phyloP scores from a whole-genome alignment of 2,329 filamentous ascomycete species.

The Sphaerulina musiva region DNA sequence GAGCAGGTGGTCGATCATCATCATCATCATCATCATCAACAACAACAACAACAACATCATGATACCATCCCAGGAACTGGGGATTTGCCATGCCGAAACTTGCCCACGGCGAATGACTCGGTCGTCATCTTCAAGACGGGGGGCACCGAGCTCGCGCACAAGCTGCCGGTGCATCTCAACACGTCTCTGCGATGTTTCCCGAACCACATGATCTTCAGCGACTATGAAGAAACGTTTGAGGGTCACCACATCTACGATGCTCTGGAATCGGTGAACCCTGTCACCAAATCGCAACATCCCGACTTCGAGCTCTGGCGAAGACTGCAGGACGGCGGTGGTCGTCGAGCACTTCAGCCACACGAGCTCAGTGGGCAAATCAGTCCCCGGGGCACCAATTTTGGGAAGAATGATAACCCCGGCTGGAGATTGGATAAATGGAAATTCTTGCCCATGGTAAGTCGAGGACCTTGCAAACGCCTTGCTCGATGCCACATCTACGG shows the following conservation, averaged over 20 bases:
- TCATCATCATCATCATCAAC: too few species aligned
- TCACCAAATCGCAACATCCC: slow-evolving; percentile 16
- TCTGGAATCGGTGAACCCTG: slow-evolving; percentile 19
- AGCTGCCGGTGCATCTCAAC: slow-evolving; percentile 31
- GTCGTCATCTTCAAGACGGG: slow-evolving; percentile 46
- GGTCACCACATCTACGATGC: slow-evolving; percentile 33
- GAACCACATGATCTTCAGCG: slow-evolving; percentile 35
- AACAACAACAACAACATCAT: too few species aligned
- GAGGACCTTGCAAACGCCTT: too few species aligned
- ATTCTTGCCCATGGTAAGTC: slow-evolving; percentile 43
- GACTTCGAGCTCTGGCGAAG: slow-evolving; percentile 27
- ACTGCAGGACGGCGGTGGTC: slow-evolving; percentile 16
- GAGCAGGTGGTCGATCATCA: too few species aligned
- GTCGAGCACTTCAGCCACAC: slow-evolving; percentile 13
- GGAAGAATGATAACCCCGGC: slow-evolving; percentile 31
- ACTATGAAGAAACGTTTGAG: slow-evolving; percentile 34
- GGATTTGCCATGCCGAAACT: slow-evolving; percentile 14
- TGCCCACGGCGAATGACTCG: slow-evolving; percentile 41
- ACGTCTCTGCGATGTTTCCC: slow-evolving; percentile 34
- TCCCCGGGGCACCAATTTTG: slow-evolving; percentile 5
- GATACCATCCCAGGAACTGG: neutral
- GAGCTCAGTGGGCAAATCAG: slow-evolving; percentile 21
- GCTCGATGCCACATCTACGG: too few species aligned
- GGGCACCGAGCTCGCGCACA: slow-evolving; percentile 30
- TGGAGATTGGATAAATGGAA: slow-evolving; percentile 52